Conservation (phyloP, 2,329 filamentous ascomycete species). For the Colletotrichum godetiae region DNA sequence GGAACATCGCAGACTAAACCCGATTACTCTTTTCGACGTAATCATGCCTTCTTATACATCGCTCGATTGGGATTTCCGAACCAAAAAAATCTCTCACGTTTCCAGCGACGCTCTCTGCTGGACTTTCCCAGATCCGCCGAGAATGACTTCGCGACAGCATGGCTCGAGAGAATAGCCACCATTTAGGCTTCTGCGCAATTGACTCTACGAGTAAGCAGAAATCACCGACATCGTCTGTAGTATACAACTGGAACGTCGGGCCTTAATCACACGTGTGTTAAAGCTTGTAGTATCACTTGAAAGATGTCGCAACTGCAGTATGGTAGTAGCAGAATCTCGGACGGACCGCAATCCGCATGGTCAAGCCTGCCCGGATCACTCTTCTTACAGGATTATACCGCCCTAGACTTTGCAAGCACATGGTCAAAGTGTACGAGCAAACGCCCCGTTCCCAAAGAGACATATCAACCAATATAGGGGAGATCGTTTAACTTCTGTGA, state of each 20-base stretch:
- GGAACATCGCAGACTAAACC: background rate
- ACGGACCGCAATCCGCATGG: background rate
- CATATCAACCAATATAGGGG: too few relatives aligned
- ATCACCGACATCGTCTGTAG: background rate
- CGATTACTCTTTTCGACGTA: background rate
- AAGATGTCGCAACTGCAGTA: background rate
- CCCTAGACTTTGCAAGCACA: background rate
- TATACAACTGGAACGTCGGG: background rate
- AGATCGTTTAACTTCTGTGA: background rate
- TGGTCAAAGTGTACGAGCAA: background rate
- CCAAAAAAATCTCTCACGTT: too few relatives aligned
- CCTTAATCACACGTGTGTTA: background rate
- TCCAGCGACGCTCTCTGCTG: background rate
- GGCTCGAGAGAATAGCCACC: background rate
- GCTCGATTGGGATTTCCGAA: too few relatives aligned
- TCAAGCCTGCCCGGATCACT: background rate
- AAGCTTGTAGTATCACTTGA: background rate
- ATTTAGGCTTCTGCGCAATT: background rate
- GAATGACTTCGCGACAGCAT: background rate
- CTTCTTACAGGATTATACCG: too few relatives aligned
- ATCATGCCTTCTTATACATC: too few relatives aligned
- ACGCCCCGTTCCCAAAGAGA: too few relatives aligned
- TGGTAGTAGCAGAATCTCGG: background rate
- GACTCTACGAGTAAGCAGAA: background rate
- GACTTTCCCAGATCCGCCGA: background rate